Evolutionary conservation across 257 asterid genomes (phyloP).

Genomic region (Plectranthus barbatus): DNA sequence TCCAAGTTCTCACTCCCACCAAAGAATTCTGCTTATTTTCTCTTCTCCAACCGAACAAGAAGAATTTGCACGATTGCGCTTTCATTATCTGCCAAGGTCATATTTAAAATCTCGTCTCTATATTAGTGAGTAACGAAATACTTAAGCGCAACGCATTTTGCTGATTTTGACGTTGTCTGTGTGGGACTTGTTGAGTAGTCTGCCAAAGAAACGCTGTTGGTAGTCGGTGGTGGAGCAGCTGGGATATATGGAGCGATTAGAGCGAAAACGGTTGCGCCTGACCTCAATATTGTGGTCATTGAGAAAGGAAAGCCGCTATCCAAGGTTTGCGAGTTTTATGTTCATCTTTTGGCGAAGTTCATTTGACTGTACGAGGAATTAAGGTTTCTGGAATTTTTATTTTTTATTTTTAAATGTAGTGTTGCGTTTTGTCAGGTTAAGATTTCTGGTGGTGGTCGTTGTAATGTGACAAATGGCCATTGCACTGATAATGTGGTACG

Average conservation of each 20-base stretch:
- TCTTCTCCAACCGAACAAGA: slow-evolving; percentile 25
- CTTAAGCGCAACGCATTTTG: background rate
- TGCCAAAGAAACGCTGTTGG: slow-evolving; percentile 59
- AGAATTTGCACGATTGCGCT: slow-evolving; percentile 30
- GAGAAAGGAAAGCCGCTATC: slow-evolving; percentile 88
- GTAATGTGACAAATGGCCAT: slow-evolving; percentile 92
- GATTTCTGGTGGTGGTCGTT: slow-evolving; percentile 97
- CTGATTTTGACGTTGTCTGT: slow-evolving; percentile 1
- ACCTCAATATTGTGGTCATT: slow-evolving; percentile 63
- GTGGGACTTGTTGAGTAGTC: slow-evolving; percentile 25
- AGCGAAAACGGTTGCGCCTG: slow-evolving; percentile 84
- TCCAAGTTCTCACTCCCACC: slow-evolving; percentile 20
- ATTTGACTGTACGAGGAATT: background rate
- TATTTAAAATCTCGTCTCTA: background rate
- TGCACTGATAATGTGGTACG: slow-evolving; percentile 61
- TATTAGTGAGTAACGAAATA: background rate
- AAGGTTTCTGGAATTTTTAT: background rate
- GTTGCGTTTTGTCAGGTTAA: slow-evolving; percentile 52
- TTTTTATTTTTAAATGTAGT: background rate
- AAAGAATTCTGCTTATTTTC: slow-evolving; percentile 16
- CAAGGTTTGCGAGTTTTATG: slow-evolving; percentile 39
- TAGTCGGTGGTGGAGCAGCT: slow-evolving; percentile 97
- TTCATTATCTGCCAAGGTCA: slow-evolving; percentile 43
- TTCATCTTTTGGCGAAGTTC: background rate
- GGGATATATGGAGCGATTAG: slow-evolving; percentile 90